These are phyloP conservation scores for Batkoa obscura DNA, from an alignment of 371 early-diverging fungal genomes.

Conservation along the genomic window DNA sequence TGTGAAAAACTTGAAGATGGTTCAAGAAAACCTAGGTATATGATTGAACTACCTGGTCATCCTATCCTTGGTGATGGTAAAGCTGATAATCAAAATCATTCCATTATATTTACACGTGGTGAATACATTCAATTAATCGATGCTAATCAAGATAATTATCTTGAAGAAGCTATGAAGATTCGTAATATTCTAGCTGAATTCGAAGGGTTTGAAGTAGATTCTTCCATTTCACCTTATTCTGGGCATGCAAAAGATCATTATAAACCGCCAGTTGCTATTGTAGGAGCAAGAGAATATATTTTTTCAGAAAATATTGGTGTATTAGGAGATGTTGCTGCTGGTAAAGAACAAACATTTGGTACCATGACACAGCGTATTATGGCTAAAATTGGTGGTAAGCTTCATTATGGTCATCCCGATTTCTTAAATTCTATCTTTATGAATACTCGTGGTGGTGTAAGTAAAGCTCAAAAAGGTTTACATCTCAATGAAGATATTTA, in stretches of 20 bases:
- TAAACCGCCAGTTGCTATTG: constrained; percentile 64
- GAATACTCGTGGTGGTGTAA: constrained; percentile 74
- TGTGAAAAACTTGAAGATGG: constrained; percentile 41
- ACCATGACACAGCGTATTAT: constrained; percentile 71
- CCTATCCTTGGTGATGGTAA: constrained; percentile 83
- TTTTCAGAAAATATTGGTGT: constrained; percentile 77
- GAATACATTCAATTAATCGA: constrained; percentile 70
- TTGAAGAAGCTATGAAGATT: constrained; percentile 74
- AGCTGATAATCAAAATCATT: constrained; percentile 77
- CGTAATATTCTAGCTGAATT: constrained; percentile 73
- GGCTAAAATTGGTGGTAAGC: constrained; percentile 64
- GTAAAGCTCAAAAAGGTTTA: constrained; percentile 78
- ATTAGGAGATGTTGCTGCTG: constrained; percentile 76
- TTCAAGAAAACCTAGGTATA: constrained; percentile 45
- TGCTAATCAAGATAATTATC: constrained; percentile 83
- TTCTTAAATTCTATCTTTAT: constrained; percentile 74
- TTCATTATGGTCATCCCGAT: constrained; percentile 85
- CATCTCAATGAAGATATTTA: constrained; percentile 87
- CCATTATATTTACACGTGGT: constrained; percentile 67
- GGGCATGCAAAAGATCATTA: not conserved
- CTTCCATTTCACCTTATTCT: constrained; percentile 2
- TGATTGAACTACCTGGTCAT: constrained; percentile 65
- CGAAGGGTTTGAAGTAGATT: constrained; percentile 41
- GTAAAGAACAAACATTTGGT: constrained; percentile 78
- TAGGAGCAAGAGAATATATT: constrained; percentile 78